Percentiles rank a stretch among this genome's conserved stretches.
These are phyloP conservation scores for Raphanus raphanistrum DNA, from an alignment of 345 rosid genomes.

Conservation along the genomic window DNA sequence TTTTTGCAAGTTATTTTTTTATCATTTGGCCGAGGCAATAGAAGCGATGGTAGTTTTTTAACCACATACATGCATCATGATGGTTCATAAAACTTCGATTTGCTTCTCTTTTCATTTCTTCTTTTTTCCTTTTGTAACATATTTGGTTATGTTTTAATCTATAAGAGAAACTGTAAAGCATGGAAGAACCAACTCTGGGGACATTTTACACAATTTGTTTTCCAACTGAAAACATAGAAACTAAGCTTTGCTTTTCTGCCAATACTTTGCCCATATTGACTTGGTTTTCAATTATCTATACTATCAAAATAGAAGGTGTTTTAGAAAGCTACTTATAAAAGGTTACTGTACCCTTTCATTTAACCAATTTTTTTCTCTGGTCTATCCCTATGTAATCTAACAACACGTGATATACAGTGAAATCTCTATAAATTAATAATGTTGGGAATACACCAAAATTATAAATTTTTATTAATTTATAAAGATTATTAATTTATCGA, in stretches of 20 bases:
- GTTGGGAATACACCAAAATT: too few relatives aligned
- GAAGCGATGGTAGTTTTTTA: conserved; percentile 14
- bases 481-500: too few relatives aligned
- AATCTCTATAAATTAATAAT: too few relatives aligned
- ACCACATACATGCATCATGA: conserved; percentile 16
- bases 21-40: conserved; percentile 25
- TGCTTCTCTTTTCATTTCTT: conserved; percentile 3
- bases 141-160: conserved; percentile 10
- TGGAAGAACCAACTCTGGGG: conserved; percentile 10
- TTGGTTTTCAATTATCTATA: not conserved
- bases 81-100: conserved; percentile 27
- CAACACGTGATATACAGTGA: too few relatives aligned
- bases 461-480: too few relatives aligned
- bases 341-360: too few relatives aligned
- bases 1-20: conserved; percentile 13
- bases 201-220: not conserved
- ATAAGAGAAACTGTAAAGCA: conserved; percentile 33
- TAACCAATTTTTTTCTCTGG: too few relatives aligned
- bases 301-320: too few relatives aligned
- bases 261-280: not conserved
- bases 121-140: conserved; percentile 22
- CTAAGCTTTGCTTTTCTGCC: not conserved
- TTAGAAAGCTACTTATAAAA: too few relatives aligned
- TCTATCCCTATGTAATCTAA: too few relatives aligned
- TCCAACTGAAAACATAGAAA: not conserved